Percentiles rank a stretch among this genome's conserved stretches.
These are phyloP conservation scores for Babesia ovata DNA, from an alignment of 169 alveolate genomes.

Conservation along the genomic window DNA sequence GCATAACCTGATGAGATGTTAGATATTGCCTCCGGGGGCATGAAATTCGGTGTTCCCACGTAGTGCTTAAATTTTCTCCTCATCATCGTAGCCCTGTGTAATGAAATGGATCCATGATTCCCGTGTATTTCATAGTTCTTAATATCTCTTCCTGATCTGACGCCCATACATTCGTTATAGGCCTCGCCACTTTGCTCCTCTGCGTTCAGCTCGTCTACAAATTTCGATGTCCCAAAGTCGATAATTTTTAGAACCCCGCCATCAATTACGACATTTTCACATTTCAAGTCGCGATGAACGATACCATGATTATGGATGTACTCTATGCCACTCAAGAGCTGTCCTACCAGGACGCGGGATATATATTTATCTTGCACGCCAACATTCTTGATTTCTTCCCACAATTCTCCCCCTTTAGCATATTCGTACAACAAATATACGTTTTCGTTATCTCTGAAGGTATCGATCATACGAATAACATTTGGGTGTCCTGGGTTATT, in stretches of 20 bases:
- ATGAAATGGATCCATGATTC: slow-evolving; percentile 15
- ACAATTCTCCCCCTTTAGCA: slow-evolving; percentile 80
- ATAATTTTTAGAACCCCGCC: slow-evolving; percentile 88
- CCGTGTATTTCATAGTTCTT: slow-evolving; percentile 15
- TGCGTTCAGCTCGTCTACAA: slow-evolving; percentile 55
- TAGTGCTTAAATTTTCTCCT: slow-evolving; percentile 81
- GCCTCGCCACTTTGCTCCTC: slow-evolving; percentile 4
- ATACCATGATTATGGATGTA: slow-evolving; percentile 89
- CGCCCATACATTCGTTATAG: slow-evolving; percentile 1
- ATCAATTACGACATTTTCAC: slow-evolving; percentile 91
- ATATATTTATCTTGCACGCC: slow-evolving; percentile 71
- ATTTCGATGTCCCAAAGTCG: slow-evolving; percentile 91
- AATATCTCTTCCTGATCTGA: neutral
- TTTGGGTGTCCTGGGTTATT: slow-evolving; percentile 81
- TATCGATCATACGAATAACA: slow-evolving; percentile 74
- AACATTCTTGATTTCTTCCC: slow-evolving; percentile 77
- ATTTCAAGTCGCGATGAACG: slow-evolving; percentile 93
- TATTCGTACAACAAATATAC: slow-evolving; percentile 80
- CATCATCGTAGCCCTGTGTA: slow-evolving; percentile 36
- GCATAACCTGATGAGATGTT: slow-evolving; percentile 83
- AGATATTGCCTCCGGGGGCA: slow-evolving; percentile 91
- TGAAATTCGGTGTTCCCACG: slow-evolving; percentile 92
- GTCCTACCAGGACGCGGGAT: slow-evolving; percentile 74
- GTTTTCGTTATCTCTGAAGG: slow-evolving; percentile 78
- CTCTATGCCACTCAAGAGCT: slow-evolving; percentile 84